Evolutionary conservation across 495 filamentous ascomycete species (phyloP).

Genomic region (Penicillium riverlandense): DNA sequence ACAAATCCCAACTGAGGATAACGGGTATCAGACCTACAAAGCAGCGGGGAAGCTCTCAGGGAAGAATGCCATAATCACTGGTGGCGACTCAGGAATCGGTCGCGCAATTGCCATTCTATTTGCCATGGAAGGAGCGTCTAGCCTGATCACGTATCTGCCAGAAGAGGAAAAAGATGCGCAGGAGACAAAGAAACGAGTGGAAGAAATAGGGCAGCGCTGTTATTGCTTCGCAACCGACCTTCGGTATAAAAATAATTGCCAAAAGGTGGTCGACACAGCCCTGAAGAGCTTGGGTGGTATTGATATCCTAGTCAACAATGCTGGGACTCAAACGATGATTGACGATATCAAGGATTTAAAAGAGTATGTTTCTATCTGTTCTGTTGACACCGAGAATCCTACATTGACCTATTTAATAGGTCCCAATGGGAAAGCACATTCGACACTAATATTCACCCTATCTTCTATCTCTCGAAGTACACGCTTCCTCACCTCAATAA

Average conservation of each 20-base stretch:
- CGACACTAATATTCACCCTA: constrained; percentile 66
- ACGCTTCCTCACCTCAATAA: constrained; percentile 63
- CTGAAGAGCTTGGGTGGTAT: constrained; percentile 58
- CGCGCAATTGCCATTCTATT: constrained; percentile 71
- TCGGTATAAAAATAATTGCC: constrained; percentile 56
- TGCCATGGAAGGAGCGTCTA: constrained; percentile 76
- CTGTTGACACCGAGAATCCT: not conserved
- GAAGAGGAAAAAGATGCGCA: constrained; percentile 72
- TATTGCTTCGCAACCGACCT: constrained; percentile 56
- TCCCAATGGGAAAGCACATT: constrained; percentile 73
- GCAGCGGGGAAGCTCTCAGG: constrained; percentile 69
- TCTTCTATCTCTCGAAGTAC: constrained; percentile 73
- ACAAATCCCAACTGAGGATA: constrained; percentile 62
- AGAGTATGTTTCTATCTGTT: constrained; percentile 44
- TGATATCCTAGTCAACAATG: constrained; percentile 78
- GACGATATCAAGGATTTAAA: constrained; percentile 63
- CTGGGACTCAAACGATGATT: constrained; percentile 67
- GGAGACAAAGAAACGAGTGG: constrained; percentile 62
- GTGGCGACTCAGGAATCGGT: constrained; percentile 78
- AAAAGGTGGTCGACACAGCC: constrained; percentile 59
- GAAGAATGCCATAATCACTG: constrained; percentile 74
- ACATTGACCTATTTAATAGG: constrained; percentile 16
- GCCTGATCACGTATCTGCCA: constrained; percentile 66
- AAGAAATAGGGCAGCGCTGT: constrained; percentile 57
- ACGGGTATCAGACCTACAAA: constrained; percentile 67